A percentile compares a stretch with the other conserved stretches of the same genome.
Conservation (phyloP, 163 green algal genomes). For the Chloroidium sp. region DNA sequence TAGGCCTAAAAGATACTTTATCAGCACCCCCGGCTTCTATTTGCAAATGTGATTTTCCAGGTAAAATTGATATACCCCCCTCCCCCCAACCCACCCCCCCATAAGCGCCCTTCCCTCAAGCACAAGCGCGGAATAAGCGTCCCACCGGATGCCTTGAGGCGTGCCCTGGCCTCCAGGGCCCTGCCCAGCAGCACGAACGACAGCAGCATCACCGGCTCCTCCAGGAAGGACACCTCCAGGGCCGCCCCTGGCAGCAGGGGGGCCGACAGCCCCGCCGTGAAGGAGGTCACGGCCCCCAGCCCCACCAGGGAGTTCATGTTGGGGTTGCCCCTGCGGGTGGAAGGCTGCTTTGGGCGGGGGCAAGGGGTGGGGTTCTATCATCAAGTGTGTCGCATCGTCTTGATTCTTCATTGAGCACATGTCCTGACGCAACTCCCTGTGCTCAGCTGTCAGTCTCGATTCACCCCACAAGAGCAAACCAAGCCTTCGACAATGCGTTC, state of each 20-base stretch:
- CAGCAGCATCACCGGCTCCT: constrained; percentile 96
- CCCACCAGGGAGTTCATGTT: constrained; percentile 96
- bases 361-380: too few relatives aligned
- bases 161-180: constrained; percentile 68
- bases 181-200: constrained; percentile 92
- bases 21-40: not conserved
- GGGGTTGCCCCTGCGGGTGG: constrained; percentile 48
- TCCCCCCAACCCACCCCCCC: too few relatives aligned
- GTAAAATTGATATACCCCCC: not conserved
- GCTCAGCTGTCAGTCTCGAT: too few relatives aligned
- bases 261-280: constrained; percentile 54
- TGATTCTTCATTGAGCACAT: too few relatives aligned
- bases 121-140: not conserved
- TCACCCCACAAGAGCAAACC: too few relatives aligned
- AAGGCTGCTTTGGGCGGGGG: too few relatives aligned
- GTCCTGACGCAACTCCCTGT: too few relatives aligned
- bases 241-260: constrained; percentile 33
- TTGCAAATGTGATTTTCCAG: not conserved
- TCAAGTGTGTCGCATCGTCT: too few relatives aligned
- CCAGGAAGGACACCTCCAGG: constrained; percentile 66
- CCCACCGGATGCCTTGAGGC: constrained; percentile 34
- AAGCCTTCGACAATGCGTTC: too few relatives aligned
- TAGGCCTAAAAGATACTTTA: not conserved
- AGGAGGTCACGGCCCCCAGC: constrained; percentile 74
- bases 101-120: not conserved